Base-by-base conservation (phyloP, 768 basidiomycete genomes). In the Podaxis pistillaris region DNA sequence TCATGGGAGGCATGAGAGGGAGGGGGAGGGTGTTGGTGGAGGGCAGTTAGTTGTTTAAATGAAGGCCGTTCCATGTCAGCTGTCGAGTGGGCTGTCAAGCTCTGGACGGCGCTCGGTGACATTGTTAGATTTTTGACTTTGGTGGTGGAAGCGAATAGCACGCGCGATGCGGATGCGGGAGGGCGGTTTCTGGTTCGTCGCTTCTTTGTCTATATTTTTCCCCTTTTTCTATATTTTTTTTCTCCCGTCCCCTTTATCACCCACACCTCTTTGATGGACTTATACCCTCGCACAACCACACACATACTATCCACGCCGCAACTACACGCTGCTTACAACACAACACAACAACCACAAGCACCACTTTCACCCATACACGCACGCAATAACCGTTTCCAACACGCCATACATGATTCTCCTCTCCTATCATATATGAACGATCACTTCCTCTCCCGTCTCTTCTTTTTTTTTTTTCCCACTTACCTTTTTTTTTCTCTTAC, bases 41-140 rank as follows among this genome's bases (percentile, higher is more conserved):
- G 19, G 49, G 24, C 49, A 22, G 22, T 33, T 58, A 30, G 57
- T 47, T 33, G 57, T 58, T 58, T 58, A n/a, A 49, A 11, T 50
- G 22, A 17, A 4, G 22, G n/a, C 19, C 11, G 49, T 24, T 19
- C 22, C 22, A 47, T 47, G 46, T 9, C 8, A 8, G 46, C 13
- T 47, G 46, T 24, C 28, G 22, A 9, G 19, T 11, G n/a, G 24
- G n/a, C 22, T 50, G 47, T 50, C 47, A 7, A 7, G 22, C 11
- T 50, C n/a, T 17, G 13, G 46, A 8, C n/a, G 46, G 46, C 17
- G 46, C 13, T 8, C 8, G 19, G 46, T 22, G n/a, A 17, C 8
- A 47, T 47, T 47, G 9, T n/a, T 41, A 13, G 40, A 41, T 41
- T 41, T 41, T 41, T 41, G 40, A n/a, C 40, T 12, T n/a, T 41